A percentile compares a stretch with the other conserved stretches of the same genome.
These are phyloP conservation scores for Apostasia ramifera DNA, from an alignment of 106 monocot genomes.

Conservation along the genomic window DNA sequence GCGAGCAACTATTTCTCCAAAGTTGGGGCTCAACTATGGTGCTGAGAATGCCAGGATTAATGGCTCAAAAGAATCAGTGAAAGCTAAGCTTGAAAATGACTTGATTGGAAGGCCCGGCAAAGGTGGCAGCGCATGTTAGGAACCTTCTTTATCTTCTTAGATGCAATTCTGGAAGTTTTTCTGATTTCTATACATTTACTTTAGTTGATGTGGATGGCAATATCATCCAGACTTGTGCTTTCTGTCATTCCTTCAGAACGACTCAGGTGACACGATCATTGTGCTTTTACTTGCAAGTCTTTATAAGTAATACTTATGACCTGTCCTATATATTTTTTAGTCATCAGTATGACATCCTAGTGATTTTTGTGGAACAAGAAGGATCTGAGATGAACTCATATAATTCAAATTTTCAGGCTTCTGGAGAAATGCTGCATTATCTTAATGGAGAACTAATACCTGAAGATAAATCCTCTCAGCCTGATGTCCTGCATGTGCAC, in stretches of 20 bases:
- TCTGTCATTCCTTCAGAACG: conserved; percentile 20
- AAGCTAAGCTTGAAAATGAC: conserved; percentile 7
- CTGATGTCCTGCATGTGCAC: conserved; percentile 19
- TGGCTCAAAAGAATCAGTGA: conserved; percentile 1
- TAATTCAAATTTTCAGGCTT: conserved; percentile 10
- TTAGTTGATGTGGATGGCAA: conserved; percentile 1
- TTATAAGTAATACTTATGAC: background rate
- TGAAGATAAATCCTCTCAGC: conserved; percentile 6
- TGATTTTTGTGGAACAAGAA: background rate
- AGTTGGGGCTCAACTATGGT: background rate
- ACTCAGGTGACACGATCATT: conserved; percentile 9
- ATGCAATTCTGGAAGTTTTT: background rate
- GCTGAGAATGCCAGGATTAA: background rate
- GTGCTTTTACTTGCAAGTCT: background rate
- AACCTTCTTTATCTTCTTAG: background rate
- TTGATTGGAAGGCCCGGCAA: background rate
- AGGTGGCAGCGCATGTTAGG: background rate
- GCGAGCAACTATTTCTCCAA: background rate
- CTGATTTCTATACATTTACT: conserved; percentile 2
- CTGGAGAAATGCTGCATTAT: conserved; percentile 21
- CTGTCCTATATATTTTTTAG: background rate
- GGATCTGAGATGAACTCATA: background rate
- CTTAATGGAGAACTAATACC: conserved; percentile 12
- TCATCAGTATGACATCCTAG: background rate
- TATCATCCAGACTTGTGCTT: conserved; percentile 7